Percentiles rank a stretch among this genome's conserved stretches.
phyloP scores from a whole-genome alignment of 2,329 filamentous ascomycete species.

The Sarocladium oryzae region DNA sequence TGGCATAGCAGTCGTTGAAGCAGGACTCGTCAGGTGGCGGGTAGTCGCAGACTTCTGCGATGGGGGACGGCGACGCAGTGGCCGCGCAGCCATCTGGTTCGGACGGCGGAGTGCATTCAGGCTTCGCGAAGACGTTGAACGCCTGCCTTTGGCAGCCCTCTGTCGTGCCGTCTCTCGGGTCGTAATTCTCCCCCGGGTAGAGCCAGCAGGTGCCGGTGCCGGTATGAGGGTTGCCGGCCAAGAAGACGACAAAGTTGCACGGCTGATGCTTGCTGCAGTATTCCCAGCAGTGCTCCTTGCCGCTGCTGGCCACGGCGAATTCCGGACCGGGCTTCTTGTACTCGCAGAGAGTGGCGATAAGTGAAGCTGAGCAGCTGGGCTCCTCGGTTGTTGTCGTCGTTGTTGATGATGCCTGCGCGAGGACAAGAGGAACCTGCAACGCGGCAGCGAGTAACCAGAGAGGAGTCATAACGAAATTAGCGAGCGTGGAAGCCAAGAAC shows the following conservation, averaged over 20 bases:
- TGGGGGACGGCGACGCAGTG: constrained; percentile 21
- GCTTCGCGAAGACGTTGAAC: constrained; percentile 21
- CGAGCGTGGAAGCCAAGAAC: too few species aligned
- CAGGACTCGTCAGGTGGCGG: constrained; percentile 19
- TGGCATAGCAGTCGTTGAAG: constrained; percentile 17
- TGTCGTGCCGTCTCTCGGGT: constrained; percentile 17
- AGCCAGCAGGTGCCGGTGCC: constrained; percentile 23
- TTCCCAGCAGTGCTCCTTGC: constrained; percentile 20
- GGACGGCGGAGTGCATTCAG: constrained; percentile 13
- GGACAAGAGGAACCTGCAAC: too few species aligned
- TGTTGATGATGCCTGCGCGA: too few species aligned
- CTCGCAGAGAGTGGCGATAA: constrained; percentile 20
- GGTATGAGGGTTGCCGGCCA: constrained; percentile 19
- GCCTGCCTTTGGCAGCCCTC: constrained; percentile 15
- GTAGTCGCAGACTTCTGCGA: constrained; percentile 24
- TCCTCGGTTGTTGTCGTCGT: too few species aligned
- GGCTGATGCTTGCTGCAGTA: constrained; percentile 23
- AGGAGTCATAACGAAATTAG: too few species aligned
- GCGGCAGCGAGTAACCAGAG: too few species aligned
- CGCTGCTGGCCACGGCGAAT: constrained; percentile 17
- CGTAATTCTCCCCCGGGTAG: constrained; percentile 21
- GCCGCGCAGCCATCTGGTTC: constrained; percentile 18
- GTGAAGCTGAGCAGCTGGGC: constrained; percentile 20
- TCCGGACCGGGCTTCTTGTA: constrained; percentile 16
- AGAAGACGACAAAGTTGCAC: constrained; percentile 24